Percentiles rank a stretch among this genome's conserved stretches.
phyloP scores from a whole-genome alignment of 768 basidiomycete species.

The Royoungia palumana region DNA sequence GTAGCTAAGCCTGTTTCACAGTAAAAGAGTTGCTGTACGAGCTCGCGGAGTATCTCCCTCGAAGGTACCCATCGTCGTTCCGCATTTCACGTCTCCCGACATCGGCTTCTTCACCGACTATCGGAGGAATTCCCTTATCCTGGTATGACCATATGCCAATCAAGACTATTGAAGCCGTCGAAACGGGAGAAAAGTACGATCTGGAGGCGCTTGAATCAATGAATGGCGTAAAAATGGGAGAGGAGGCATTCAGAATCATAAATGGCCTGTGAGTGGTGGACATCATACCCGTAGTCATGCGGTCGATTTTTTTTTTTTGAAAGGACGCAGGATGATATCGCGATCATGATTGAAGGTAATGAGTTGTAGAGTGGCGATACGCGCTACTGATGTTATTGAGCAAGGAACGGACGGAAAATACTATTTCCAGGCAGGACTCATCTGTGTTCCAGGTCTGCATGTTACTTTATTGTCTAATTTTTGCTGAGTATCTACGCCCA shows the following conservation, averaged over 20 bases:
- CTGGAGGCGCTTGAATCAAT: constrained; percentile 39
- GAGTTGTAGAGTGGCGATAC: neutral
- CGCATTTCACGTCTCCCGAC: constrained; percentile 40
- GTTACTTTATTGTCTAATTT: neutral
- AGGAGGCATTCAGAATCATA: constrained; percentile 60
- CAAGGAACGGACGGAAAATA: constrained; percentile 65
- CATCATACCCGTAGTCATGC: neutral
- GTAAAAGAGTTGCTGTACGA: constrained; percentile 69
- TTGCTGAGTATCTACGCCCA: neutral
- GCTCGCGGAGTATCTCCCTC: constrained; percentile 64
- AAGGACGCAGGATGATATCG: constrained; percentile 58
- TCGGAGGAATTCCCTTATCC: constrained; percentile 30
- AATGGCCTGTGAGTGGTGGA: constrained; percentile 53
- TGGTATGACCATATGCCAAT: constrained; percentile 48
- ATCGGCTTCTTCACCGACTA: constrained; percentile 12
- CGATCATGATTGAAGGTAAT: constrained; percentile 59
- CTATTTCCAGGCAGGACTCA: constrained; percentile 74
- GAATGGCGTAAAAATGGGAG: constrained; percentile 30
- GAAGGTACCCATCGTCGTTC: constrained; percentile 61
- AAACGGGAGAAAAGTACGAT: constrained; percentile 49
- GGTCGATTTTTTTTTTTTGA: neutral
- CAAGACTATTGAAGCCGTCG: constrained; percentile 50
- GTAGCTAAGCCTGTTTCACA: constrained; percentile 20
- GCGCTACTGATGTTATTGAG: neutral
- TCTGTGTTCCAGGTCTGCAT: constrained; percentile 58